phyloP scores from a whole-genome alignment of 225 moss, liverwort and hornwort species.

The Rhytidiadelphus loreus region DNA sequence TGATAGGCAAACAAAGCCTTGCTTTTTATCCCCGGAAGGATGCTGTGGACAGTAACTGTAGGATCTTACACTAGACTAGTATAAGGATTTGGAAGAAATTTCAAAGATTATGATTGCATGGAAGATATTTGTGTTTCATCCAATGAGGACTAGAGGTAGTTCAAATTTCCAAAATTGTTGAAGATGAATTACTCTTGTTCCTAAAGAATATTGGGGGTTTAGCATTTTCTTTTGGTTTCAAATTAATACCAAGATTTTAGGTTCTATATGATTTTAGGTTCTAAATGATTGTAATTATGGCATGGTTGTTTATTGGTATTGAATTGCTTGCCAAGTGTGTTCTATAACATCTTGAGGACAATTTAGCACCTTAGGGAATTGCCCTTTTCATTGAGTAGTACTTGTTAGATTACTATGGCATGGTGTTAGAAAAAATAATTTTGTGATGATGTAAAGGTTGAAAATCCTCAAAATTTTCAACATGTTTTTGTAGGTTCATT shows the following conservation, averaged over 20 bases:
- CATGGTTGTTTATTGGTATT: not conserved
- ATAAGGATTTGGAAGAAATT: not conserved
- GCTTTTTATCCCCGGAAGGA: not conserved
- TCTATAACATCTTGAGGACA: not conserved
- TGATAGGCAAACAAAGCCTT: not conserved
- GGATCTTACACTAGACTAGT: too few relatives aligned
- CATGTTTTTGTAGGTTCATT: not conserved
- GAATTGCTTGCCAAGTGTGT: accelerated
- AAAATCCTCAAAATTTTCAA: not conserved
- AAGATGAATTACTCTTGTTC: not conserved
- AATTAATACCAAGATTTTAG: not conserved
- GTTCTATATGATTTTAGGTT: accelerated
- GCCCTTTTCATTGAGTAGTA: not conserved
- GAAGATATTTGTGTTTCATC: not conserved
- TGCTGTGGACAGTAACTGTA: accelerated
- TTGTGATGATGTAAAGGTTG: accelerated
- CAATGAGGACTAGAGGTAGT: not conserved
- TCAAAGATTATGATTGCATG: not conserved
- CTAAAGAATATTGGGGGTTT: not conserved
- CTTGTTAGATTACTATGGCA: accelerated
- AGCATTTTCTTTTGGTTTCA: not conserved
- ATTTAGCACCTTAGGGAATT: not conserved
- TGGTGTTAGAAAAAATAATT: not conserved
- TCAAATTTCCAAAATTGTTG: not conserved
- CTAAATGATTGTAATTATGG: not conserved